Base-by-base conservation (phyloP, 1,139 yeast genomes). In the Geotrichum histeridarum region DNA sequence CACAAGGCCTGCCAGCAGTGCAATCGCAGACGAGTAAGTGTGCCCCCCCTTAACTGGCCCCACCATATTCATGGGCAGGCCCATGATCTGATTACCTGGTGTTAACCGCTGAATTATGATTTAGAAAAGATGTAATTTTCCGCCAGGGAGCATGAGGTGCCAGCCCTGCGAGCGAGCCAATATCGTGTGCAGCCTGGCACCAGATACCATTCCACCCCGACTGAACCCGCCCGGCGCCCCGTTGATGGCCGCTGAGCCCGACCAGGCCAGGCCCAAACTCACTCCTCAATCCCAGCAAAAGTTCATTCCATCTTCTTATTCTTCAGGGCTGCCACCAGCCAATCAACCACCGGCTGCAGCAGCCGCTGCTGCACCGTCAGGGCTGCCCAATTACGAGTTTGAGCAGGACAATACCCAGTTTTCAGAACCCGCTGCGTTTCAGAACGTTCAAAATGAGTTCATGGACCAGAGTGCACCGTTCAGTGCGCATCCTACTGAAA, bases 1-100 rank as follows among this genome's bases (percentile, higher is more conserved):
- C 79, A 77, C 64, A 75, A 76, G 61, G 80, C 82, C 57, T 79
- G 83, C 62, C 73, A 66, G 53, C 76, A 71, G 59, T 79, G 83
- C 65, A 73, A 81, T 38, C 65, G 71, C 18, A 73, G 78, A 54
- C 65, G 73, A 30, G 64, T 60, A 51, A 17, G 66, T 55, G 11
- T 14, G 18, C 17, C 43, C 37, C 30, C 18, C 11, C 15, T 32
- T 12, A 12, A 7, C 43, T n/a, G 8, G 11, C 18, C 22, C 31
- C 11, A 14, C 15, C 36, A 15, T 47, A 22, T 7, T 5, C 14
- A 30, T 30, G 47, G n/a, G n/a, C 36, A n/a, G n/a, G 18, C 17
- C 33, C n/a, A 18, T 8, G 46, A 42, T 42, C 36, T n/a, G 37
- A 12, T 2, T 37, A 17, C 17, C 14, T 11, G 12, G 17, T n/a